Evolutionary conservation across 768 basidiomycete species (phyloP).

Genomic region (Chalciporus piperatus): DNA sequence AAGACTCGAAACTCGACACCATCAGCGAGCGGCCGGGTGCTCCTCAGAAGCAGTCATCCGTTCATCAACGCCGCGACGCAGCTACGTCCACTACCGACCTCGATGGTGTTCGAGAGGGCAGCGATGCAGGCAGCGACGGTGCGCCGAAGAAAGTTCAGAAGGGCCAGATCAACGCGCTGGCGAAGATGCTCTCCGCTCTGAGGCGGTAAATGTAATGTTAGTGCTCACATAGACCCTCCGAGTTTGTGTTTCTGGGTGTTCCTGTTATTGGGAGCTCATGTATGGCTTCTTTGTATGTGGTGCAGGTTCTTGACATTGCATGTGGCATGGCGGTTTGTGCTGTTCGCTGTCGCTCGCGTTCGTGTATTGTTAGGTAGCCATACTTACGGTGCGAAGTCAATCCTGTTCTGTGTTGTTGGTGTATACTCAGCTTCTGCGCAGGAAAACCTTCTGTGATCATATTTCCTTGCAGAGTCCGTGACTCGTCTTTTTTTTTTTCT

Average conservation of each 20-base stretch:
- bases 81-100: constrained; percentile 77
- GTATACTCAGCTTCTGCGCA: constrained; percentile 21
- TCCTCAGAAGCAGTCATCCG: constrained; percentile 39
- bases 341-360: constrained; percentile 36
- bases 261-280: constrained; percentile 22
- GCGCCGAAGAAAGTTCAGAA: constrained; percentile 78
- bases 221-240: constrained; percentile 17
- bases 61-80: constrained; percentile 55
- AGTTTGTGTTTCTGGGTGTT: constrained; percentile 4
- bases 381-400: constrained; percentile 40
- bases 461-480: constrained; percentile 21
- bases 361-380: constrained; percentile 55
- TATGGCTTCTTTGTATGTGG: constrained; percentile 15
- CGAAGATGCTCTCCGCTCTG: constrained; percentile 87
- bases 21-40: constrained; percentile 65
- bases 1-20: constrained; percentile 67
- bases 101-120: constrained; percentile 30
- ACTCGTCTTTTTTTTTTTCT: constrained; percentile 11
- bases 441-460: constrained; percentile 6
- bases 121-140: constrained; percentile 33
- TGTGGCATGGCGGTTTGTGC: constrained; percentile 22
- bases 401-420: constrained; percentile 20
- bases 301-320: constrained; percentile 32
- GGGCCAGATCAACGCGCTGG: constrained; percentile 85
- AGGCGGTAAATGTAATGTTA: constrained; percentile 49